A percentile compares a stretch with the other conserved stretches of the same genome.
These are phyloP conservation scores for Penicillium simplicissimum DNA, from an alignment of 495 filamentous ascomycete species.

Conservation along the genomic window DNA sequence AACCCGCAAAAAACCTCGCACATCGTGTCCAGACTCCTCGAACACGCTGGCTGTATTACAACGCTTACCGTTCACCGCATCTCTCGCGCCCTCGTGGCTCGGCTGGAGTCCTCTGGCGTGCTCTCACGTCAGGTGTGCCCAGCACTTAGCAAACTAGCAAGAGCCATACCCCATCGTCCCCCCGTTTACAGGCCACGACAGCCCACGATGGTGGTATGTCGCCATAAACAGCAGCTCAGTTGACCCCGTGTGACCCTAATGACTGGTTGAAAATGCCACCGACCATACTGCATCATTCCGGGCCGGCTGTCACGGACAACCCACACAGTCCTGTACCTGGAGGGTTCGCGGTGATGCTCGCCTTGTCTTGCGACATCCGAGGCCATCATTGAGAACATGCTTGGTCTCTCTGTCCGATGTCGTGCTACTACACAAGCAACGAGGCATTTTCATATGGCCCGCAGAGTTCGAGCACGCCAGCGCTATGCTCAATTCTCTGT, in stretches of 20 bases:
- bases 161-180: not conserved
- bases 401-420: not conserved
- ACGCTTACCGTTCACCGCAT: slow-evolving; percentile 13
- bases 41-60: slow-evolving; percentile 8
- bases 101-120: slow-evolving; percentile 5
- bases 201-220: slow-evolving; percentile 2
- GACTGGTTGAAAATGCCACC: slow-evolving; percentile 11
- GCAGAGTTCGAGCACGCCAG: slow-evolving; percentile 14
- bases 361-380: not conserved
- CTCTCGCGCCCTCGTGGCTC: slow-evolving; percentile 12
- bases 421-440: slow-evolving; percentile 13
- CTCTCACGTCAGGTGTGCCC: not conserved
- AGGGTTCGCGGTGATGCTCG: not conserved
- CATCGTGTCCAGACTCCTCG: slow-evolving; percentile 14
- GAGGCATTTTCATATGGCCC: slow-evolving; percentile 11
- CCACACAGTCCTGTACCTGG: not conserved
- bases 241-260: slow-evolving; percentile 17
- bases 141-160: not conserved
- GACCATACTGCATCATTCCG: slow-evolving; percentile 25
- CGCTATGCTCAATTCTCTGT: not conserved
- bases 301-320: not conserved
- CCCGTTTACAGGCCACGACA: no score
- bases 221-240: slow-evolving; percentile 10
- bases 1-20: slow-evolving; percentile 25
- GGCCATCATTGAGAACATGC: not conserved